Evolutionary conservation across 805 yeast genomes (phyloP).

Genomic region (Scheffersomyces spartinae): DNA sequence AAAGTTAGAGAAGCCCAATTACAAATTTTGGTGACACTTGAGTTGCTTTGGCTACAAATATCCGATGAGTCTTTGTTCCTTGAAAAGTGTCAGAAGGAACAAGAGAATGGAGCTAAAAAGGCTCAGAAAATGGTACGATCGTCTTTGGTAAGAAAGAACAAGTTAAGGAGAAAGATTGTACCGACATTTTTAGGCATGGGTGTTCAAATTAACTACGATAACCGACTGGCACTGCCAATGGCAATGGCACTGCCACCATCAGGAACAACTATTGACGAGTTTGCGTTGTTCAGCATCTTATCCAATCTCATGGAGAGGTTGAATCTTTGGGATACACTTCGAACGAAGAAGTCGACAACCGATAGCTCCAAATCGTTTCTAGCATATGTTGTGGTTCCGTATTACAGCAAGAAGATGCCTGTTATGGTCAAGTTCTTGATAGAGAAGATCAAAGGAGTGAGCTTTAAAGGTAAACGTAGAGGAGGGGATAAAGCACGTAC

Average conservation of each 20-base stretch:
- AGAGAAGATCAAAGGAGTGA: slow-evolving; percentile 37
- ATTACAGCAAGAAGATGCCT: slow-evolving; percentile 39
- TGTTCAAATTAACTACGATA: slow-evolving; percentile 6
- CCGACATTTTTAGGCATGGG: slow-evolving; percentile 35
- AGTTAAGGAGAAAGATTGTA: slow-evolving; percentile 15
- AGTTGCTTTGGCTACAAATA: slow-evolving; percentile 23
- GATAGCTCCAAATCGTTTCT: slow-evolving; percentile 37
- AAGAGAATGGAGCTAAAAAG: slow-evolving; percentile 15
- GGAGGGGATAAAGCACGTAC: background rate
- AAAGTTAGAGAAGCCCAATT: slow-evolving; percentile 47
- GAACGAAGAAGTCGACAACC: slow-evolving; percentile 19
- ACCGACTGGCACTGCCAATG: background rate
- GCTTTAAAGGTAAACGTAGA: slow-evolving; percentile 13
- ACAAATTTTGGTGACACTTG: slow-evolving; percentile 38
- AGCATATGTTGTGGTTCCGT: slow-evolving; percentile 42
- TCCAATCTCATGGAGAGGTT: slow-evolving; percentile 40
- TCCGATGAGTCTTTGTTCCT: slow-evolving; percentile 25
- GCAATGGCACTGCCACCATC: slow-evolving; percentile 9
- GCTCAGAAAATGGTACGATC: slow-evolving; percentile 9
- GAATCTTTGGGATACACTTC: slow-evolving; percentile 40
- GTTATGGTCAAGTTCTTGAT: slow-evolving; percentile 32
- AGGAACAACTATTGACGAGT: slow-evolving; percentile 9
- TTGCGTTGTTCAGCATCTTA: slow-evolving; percentile 13
- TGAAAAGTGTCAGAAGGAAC: slow-evolving; percentile 12
- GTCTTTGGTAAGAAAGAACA: slow-evolving; percentile 11